Base-by-base conservation (phyloP, 2,329 filamentous ascomycete genomes). In the Zymoseptoria tritici region DNA sequence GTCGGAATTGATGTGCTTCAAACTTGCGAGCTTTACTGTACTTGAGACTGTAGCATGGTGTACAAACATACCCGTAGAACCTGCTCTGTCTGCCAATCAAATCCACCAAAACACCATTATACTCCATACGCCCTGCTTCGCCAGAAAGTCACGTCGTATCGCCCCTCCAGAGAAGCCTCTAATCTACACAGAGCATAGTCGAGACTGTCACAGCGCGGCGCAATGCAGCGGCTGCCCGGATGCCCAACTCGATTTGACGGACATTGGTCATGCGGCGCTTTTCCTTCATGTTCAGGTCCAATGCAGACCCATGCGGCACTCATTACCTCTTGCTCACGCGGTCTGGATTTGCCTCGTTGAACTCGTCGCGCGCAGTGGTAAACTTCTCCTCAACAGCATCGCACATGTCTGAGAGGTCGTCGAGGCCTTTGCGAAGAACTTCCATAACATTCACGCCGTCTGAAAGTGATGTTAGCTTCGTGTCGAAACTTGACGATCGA, bases 321-420 rank as follows among this genome's bases (percentile, higher is more conserved):
- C 36, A 51, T 65, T 59, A 64, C 57, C 58, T 57, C 26, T 61
- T 51, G 46, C 51, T 51, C 21, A 60, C 55, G 29, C 70, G 57
- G 22, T 70, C 66, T 5, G 68, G 66, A 53, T 74, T 67, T 46
- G 68, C 65, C 8, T 73, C 72, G 59, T 77, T 77, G 73, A 87
- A 90, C 7, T 82, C 78, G 64, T 90, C 82, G 61, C 86, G 80
- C 62, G 89, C 84, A 11, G 78, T 77, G 58, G 82, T 87, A 75
- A 96, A 99, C 74, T 96, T 93, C 56, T 95, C 90, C n/a, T 88
- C 84, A 4, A 99, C 90, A 3, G 95, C 89, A 75, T 97, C 93
- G 73, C 93, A 97, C 51, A 97, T 83, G 60, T 94, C 90, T 76
- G 94, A 89, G 60, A 99, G 78, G 71, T 97, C 93, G 63, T 85